A percentile compares a stretch with the other conserved stretches of the same genome.
These are phyloP conservation scores for Chlorella sorokiniana DNA, from an alignment of 139 green algal species.

Conservation along the genomic window DNA sequence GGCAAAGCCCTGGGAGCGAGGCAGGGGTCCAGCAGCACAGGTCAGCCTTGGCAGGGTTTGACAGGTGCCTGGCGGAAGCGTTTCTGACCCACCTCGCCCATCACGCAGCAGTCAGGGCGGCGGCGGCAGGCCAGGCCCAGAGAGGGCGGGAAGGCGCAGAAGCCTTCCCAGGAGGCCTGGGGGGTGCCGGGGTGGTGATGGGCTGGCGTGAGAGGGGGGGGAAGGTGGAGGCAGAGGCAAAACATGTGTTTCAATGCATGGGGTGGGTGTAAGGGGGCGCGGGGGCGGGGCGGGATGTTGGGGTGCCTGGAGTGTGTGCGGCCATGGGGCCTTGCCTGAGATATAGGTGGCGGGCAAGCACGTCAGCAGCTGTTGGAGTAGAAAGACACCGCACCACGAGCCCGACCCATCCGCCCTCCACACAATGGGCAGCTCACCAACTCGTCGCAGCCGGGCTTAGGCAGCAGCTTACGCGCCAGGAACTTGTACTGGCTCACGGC, in stretches of 20 bases:
- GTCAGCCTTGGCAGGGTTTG: no score
- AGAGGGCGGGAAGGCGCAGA: constrained; percentile 1
- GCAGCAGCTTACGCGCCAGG: background rate
- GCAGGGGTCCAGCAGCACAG: no score
- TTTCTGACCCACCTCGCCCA: no score
- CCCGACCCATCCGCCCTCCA: background rate
- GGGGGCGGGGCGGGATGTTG: no score
- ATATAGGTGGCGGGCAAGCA: no score
- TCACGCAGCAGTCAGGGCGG: background rate
- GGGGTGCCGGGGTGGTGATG: background rate
- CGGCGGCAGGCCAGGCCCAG: constrained; percentile 6
- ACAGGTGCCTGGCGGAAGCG: no score
- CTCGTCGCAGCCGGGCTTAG: background rate
- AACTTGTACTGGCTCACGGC: constrained; percentile 11
- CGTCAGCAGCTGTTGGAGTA: no score
- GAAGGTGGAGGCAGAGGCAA: background rate
- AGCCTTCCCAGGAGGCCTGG: background rate
- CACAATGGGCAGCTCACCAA: background rate
- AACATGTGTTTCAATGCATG: background rate
- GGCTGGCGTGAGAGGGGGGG: background rate
- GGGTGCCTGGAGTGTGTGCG: no score
- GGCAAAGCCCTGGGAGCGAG: background rate
- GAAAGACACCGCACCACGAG: background rate
- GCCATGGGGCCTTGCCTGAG: no score
- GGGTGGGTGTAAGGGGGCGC: no score